Evolutionary conservation across 2,329 filamentous ascomycete species (phyloP), one percentile per base, ranked within the genome.

Genomic region (Colletotrichum trifolii): DNA sequence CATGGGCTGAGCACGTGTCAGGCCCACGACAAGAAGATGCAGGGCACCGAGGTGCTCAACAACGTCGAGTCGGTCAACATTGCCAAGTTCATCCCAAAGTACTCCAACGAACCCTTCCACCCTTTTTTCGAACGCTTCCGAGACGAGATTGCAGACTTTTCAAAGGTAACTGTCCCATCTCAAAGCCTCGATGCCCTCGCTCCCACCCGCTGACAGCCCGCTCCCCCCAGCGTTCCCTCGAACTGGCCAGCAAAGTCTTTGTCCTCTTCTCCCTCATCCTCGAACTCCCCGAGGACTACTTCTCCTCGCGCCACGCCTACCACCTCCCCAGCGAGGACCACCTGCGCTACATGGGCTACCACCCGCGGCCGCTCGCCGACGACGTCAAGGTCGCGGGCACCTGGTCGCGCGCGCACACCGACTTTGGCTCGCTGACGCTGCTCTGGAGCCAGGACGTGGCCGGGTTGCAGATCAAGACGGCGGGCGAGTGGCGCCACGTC

Each of bases 261-360:
- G 67, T 68, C 12, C 71, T 75, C 2, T 73, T 74, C 64, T 69
- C 73, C n/a, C 82, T 87, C 59, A 78, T 87, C 5, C 81, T 88
- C 2, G 81, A 87, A 69, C 75, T 88, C 0, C 82, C 83, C 0
- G 81, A 83, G 45, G 82, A 87, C 11, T 82, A 83, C 64, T 79
- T 88, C 47, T 79, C 83, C 15, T 79, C 79, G 7, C 78, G 81
- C 50, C 86, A 88, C 69, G 75, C 75, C 6, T 88, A 87, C 66
- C 77, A 83, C 2, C 75, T 80, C 38, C 76, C 81, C 13, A 82
- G 82, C 47, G 85, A 87, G 54, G 82, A 85, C 63, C 84, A 87
- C 67, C 77, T 86, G 11, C 82, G 85, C 8, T 86, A 85, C 72
- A 87, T 86, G 84, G 77, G 81, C 52, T 87, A 86, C 68, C 77